Percentiles rank a stretch among this genome's conserved stretches.
phyloP scores from a whole-genome alignment of 2,329 filamentous ascomycete genomes.

The Diaporthe amygdali region DNA sequence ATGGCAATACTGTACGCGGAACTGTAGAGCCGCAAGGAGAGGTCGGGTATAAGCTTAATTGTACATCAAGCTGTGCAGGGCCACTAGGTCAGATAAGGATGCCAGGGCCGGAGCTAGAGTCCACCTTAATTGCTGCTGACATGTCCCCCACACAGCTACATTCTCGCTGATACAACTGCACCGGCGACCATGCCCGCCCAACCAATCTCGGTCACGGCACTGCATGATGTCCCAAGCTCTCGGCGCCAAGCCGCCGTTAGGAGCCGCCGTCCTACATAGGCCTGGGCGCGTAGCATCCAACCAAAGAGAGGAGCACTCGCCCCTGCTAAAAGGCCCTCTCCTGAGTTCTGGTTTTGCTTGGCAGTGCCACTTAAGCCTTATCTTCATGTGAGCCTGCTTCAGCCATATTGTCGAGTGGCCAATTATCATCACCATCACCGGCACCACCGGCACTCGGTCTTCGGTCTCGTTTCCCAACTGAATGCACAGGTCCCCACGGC shows the following conservation, averaged over 20 bases:
- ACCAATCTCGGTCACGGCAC: not conserved
- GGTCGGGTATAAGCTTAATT: slow-evolving; percentile 13
- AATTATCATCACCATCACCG: not conserved
- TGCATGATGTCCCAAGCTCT: slow-evolving; percentile 13
- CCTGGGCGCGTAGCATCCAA: not conserved
- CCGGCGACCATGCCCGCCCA: not conserved
- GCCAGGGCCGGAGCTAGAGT: not conserved
- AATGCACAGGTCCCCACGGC: not conserved
- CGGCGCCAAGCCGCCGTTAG: slow-evolving; percentile 2
- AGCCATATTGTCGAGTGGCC: not conserved
- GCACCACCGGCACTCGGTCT: no score
- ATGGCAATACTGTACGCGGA: not conserved
- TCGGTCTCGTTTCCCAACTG: not conserved
- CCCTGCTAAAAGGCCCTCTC: not conserved
- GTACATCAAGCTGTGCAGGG: not conserved
- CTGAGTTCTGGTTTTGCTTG: not conserved
- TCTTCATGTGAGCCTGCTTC: not conserved
- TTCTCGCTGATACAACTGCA: no score
- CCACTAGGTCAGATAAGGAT: not conserved
- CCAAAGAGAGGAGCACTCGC: not conserved
- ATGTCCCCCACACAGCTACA: not conserved
- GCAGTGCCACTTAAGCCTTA: not conserved
- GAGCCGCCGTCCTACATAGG: not conserved
- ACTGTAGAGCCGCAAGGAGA: slow-evolving; percentile 1
- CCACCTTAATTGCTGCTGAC: not conserved